Conservation (phyloP, 495 filamentous ascomycete species). For the Haplographium delicatum region DNA sequence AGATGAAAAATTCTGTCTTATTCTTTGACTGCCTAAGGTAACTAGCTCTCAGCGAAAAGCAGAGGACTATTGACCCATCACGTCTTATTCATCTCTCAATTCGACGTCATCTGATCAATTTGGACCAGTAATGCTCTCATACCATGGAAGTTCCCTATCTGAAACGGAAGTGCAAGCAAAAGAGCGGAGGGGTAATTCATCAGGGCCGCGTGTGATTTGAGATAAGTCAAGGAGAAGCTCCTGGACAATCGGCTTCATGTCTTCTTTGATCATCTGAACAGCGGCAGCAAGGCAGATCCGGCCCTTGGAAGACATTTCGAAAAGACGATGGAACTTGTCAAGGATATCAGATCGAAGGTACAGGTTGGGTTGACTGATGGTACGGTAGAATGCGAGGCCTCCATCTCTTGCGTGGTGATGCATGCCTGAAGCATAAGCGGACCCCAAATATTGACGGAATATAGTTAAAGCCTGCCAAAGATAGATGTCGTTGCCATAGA, state of each 20-base stretch:
- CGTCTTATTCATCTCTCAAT: not conserved
- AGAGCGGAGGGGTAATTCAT: not conserved
- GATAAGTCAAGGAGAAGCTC: constrained; percentile 5
- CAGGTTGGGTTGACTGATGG: constrained; percentile 24
- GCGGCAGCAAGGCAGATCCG: not conserved
- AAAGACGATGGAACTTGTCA: constrained; percentile 19
- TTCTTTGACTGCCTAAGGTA: too few species aligned
- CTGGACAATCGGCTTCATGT: constrained; percentile 1
- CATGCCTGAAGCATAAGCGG: constrained; percentile 13
- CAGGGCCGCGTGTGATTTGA: not conserved
- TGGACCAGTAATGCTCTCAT: not conserved
- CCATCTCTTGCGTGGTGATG: constrained; percentile 28
- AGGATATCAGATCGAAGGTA: constrained; percentile 24
- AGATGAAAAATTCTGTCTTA: too few species aligned
- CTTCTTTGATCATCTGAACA: constrained; percentile 10
- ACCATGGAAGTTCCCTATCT: constrained; percentile 8
- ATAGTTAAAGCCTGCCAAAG: constrained; percentile 30
- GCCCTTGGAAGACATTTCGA: constrained; percentile 22
- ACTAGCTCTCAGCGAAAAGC: too few species aligned
- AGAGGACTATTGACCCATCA: too few species aligned
- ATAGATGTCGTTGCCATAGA: constrained; percentile 29
- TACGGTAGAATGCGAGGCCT: constrained; percentile 30
- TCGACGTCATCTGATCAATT: not conserved
- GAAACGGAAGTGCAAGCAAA: constrained; percentile 5
- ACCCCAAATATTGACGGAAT: constrained; percentile 29